Percentiles rank a stretch among this genome's conserved stretches.
phyloP scores from a whole-genome alignment of 148 eudicot genomes.

The Cornus florida region DNA sequence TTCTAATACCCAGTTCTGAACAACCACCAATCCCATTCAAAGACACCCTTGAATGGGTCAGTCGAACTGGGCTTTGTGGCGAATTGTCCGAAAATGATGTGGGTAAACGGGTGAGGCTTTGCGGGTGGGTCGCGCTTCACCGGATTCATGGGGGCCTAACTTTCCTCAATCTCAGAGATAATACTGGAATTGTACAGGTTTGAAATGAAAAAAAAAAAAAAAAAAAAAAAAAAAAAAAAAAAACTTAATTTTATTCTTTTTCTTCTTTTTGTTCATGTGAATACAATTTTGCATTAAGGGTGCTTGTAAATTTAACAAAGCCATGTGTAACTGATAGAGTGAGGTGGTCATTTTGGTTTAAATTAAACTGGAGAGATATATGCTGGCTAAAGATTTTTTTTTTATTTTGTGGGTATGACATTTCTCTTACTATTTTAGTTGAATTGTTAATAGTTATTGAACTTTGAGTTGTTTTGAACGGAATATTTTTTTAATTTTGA shows the following conservation, averaged over 20 bases:
- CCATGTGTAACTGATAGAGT: not conserved
- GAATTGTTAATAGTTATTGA: not conserved
- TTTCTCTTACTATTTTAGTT: no score
- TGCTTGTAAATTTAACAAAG: not conserved
- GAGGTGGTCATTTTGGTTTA: not conserved
- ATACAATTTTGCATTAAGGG: not conserved
- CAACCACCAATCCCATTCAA: conserved; percentile 15
- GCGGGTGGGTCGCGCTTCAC: conserved; percentile 96
- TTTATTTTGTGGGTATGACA: not conserved
- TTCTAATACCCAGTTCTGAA: conserved; percentile 20
- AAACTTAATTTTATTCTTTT: no score
- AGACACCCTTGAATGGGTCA: conserved; percentile 67
- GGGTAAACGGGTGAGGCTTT: conserved; percentile 73
- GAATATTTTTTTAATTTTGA: not conserved
- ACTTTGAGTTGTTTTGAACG: not conserved
- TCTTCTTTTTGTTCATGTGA: no score
- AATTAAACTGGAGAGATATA: not conserved
- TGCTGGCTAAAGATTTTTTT: not conserved
- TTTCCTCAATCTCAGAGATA: conserved; percentile 77
- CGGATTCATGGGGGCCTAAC: conserved; percentile 83
- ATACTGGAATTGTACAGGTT: conserved; percentile 88
- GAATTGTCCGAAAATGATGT: conserved; percentile 64
- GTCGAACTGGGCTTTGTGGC: conserved; percentile 66
- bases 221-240: no score
- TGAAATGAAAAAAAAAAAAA: no score